Percentiles rank a stretch among this genome's conserved stretches.
Conservation (phyloP, 78 protist species). For the Paulinella micropora region DNA sequence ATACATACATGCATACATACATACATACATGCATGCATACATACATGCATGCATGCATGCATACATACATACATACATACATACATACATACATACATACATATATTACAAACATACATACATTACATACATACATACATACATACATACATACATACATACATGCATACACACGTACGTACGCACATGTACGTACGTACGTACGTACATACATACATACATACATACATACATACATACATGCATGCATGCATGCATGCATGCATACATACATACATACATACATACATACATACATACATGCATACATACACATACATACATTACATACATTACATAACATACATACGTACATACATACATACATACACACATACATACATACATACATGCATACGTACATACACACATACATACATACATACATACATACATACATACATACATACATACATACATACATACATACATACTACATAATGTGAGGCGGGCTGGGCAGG, state of each 20-base stretch:
- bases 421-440: background rate
- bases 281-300: background rate
- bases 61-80: background rate
- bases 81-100: too few relatives aligned
- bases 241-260: background rate
- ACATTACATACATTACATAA: too few relatives aligned
- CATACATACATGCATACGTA: background rate
- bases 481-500: too few relatives aligned
- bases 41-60: background rate
- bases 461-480: too few relatives aligned
- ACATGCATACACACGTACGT: background rate
- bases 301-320: too few relatives aligned
- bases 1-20: background rate
- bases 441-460: background rate
- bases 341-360: too few relatives aligned
- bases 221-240: background rate
- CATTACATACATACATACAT: too few relatives aligned
- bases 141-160: too few relatives aligned
- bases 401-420: background rate
- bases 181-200: background rate
- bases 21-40: background rate
- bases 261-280: too few relatives aligned
- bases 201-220: too few relatives aligned
- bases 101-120: too few relatives aligned
- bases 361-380: background rate